These are phyloP conservation scores for Plasmodium fragile DNA, from an alignment of 169 alveolate species.

Conservation along the genomic window DNA sequence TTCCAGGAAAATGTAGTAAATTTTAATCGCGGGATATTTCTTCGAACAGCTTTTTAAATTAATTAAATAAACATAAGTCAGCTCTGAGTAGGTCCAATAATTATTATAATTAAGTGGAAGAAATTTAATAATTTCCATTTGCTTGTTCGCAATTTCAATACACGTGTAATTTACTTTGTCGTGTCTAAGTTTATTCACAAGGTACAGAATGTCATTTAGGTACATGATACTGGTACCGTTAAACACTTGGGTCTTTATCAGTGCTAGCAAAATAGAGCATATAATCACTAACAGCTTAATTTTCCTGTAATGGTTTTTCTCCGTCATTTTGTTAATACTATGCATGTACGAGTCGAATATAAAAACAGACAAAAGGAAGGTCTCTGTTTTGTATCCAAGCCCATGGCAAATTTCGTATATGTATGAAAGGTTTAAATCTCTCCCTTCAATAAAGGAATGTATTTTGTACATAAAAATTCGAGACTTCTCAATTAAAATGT, in stretches of 20 bases:
- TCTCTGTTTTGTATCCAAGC: constrained; percentile 51
- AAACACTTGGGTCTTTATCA: constrained; percentile 60
- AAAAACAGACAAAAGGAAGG: constrained; percentile 49
- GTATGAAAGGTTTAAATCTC: constrained; percentile 42
- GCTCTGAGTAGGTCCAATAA: constrained; percentile 65
- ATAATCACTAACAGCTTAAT: constrained; percentile 46
- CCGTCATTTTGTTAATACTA: constrained; percentile 39
- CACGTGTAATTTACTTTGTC: constrained; percentile 57
- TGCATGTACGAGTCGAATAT: constrained; percentile 69
- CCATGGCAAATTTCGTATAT: constrained; percentile 68
- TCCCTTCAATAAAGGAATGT: constrained; percentile 50
- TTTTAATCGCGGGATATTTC: constrained; percentile 66
- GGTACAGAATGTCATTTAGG: constrained; percentile 43
- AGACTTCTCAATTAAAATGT: constrained; percentile 26
- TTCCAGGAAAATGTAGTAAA: constrained; percentile 55
- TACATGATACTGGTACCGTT: constrained; percentile 64
- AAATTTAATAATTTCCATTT: constrained; percentile 59
- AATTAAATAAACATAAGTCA: constrained; percentile 62
- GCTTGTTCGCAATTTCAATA: constrained; percentile 66
- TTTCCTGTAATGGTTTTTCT: constrained; percentile 62
- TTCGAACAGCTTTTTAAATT: constrained; percentile 61
- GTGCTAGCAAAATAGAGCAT: constrained; percentile 49
- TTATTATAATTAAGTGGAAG: constrained; percentile 60
- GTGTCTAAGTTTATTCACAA: constrained; percentile 32
- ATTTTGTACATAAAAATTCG: constrained; percentile 62